These are phyloP conservation scores for Cladosporium sp. DNA, from an alignment of 2,329 filamentous ascomycete species.

Conservation along the genomic window DNA sequence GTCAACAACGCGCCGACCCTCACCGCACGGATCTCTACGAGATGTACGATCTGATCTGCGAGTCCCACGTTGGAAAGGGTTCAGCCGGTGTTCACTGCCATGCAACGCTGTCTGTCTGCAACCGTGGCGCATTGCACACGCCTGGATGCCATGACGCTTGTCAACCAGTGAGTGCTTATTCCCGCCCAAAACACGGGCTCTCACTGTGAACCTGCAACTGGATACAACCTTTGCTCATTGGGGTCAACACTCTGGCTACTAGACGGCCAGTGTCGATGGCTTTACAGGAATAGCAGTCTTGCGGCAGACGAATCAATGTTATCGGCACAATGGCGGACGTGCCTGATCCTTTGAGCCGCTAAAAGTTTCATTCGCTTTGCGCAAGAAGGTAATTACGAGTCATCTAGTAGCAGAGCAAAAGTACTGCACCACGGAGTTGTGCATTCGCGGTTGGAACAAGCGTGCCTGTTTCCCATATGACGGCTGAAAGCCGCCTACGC, in stretches of 20 bases:
- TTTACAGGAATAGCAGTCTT: not conserved
- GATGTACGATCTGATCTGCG: constrained; percentile 4
- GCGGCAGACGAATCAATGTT: not conserved
- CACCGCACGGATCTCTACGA: constrained; percentile 12
- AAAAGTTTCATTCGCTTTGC: constrained; percentile 11
- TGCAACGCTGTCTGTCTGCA: constrained; percentile 7
- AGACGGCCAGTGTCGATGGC: not conserved
- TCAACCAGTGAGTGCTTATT: not conserved
- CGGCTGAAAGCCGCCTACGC: not conserved
- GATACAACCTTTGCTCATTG: not conserved
- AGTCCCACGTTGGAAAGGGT: constrained; percentile 3
- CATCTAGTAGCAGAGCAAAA: not conserved
- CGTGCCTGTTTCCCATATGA: not conserved
- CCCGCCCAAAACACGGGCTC: not conserved
- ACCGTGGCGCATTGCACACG: constrained; percentile 12
- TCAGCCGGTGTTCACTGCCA: not conserved
- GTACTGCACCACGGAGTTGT: not conserved
- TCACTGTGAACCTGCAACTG: not conserved
- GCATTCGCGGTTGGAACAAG: not conserved
- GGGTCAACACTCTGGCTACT: not conserved
- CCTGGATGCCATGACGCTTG: not conserved
- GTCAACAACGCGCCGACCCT: constrained; percentile 7
- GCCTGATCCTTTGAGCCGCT: constrained; percentile 12
- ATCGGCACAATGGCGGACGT: constrained; percentile 5
- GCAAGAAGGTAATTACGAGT: constrained; percentile 15